Evolutionary conservation across 2,329 filamentous ascomycete species (phyloP), one percentile per base, ranked within the genome.

Genomic region (Huntiella decipiens): DNA sequence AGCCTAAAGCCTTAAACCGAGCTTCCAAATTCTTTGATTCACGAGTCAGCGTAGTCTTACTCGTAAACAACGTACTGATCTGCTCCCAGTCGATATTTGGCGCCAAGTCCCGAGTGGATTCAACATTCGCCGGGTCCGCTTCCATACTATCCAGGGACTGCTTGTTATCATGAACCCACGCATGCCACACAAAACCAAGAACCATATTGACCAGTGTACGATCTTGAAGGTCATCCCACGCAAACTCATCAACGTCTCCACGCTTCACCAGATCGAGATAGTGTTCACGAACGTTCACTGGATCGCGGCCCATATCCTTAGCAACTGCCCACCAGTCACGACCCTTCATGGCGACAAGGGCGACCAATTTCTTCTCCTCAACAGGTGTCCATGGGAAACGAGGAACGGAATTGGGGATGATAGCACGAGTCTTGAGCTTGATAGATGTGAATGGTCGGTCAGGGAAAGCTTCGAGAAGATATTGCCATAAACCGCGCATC

Each of bases 161-260:
- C 31, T 22, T 38, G 8, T 43, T 44, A 37, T 44, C 36, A 11
- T 46, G 45, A 33, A 49, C 40, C 47, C 47, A 49, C 3, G 40
- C 31, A 19, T 43, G 40, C 40, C 40, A 43, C 5, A 43, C 13
- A 17, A 40, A 40, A 13, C 34, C 40, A 8, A 49, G 40, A n/a
- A 49, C 47, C 40, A 41, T 44, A 32, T 46, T 38, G 3, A 46
- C 31, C 4, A 49, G 35, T 7, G 33, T 36, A 17, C 44, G 47
- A 28, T 38, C 32, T 28, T 49, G 17, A 12, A 43, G 19, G 15
- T 46, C 40, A 16, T 31, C 36, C 47, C 47, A 49, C 8, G 33
- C 13, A 17, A 36, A 13, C 13, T 13, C 39, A 1, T 46, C 35
- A 19, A 46, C 17, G 15, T 39, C 16, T 8, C 44, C 44, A 4